These are phyloP conservation scores for Trebouxia gelatinosa DNA, from an alignment of 163 green algal species.

Conservation along the genomic window DNA sequence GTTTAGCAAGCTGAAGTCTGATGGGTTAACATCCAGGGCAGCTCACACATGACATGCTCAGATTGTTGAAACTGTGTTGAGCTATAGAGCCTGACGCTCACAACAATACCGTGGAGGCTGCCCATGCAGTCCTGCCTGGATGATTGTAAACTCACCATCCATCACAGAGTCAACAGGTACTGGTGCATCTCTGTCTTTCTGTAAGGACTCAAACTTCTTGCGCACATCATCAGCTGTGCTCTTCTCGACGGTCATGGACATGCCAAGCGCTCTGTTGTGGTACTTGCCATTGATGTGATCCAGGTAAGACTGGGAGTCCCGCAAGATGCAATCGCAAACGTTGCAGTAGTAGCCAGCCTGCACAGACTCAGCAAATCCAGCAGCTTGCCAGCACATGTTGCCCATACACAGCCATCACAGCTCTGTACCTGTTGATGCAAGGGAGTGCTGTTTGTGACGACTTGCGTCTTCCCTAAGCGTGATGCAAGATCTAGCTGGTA, in stretches of 20 bases:
- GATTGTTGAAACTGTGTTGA: background rate
- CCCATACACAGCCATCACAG: no score
- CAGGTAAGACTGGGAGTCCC: conserved; percentile 91
- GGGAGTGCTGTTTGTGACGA: conserved; percentile 66
- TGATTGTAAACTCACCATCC: background rate
- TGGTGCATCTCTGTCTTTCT: background rate
- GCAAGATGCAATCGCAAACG: conserved; percentile 95
- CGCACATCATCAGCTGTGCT: background rate
- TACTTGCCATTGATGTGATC: conserved; percentile 96
- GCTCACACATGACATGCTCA: background rate
- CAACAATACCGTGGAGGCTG: background rate
- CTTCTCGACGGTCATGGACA: background rate
- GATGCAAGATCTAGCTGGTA: conserved; percentile 83
- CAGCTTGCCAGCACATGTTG: no score
- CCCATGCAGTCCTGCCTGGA: background rate
- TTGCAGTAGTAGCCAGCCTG: conserved; percentile 97
- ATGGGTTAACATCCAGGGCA: background rate
- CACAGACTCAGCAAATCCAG: no score
- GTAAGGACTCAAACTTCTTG: background rate
- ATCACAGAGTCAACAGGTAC: background rate
- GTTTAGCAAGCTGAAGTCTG: no score
- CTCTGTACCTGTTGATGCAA: conserved; percentile 71
- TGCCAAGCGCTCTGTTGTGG: conserved; percentile 89
- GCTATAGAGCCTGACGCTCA: background rate
- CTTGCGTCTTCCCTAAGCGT: conserved; percentile 84